Base-by-base conservation (phyloP, 176 grass and related monocot species). In the Paspalum notatum region DNA sequence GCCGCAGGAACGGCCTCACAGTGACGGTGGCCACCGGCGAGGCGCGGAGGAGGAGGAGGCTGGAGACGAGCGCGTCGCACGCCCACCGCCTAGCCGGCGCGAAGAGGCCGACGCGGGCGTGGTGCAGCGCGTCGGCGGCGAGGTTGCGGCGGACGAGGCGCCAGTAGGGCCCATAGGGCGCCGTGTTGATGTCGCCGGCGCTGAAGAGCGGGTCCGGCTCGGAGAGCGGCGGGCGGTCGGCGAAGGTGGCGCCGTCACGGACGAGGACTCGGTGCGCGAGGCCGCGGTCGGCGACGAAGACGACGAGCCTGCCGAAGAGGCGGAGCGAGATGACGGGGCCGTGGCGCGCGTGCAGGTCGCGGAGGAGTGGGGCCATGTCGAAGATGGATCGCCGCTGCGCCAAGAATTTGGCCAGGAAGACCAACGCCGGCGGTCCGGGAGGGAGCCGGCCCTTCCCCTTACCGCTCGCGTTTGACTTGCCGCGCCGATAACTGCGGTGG, bases 121-220 rank as follows among this genome's bases (percentile, higher is more conserved):
- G 75, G 18, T 54, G 68, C 15, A 93, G 82, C 42, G 75, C 68
- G 65, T 84, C 77, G 27, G 38, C 62, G 38, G 62, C 62, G 62
- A 66, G 62, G 62, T 66, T 66, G 9, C 62, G 62, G 64, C 64
- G 85, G 73, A 93, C 70, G 66, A 90, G 85, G 14, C 67, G 91
- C 91, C 88, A 93, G 62, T 78, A 50, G 11, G 78, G 13, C 0
- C 86, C 85, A 40, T 93, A 93, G 5, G 38, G 10, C 18, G 88
- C 42, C 21, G 46, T 67, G 78, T 41, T 93, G 63, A 93, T 77
- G 82, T 64, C 83, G 79, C 78, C 81, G 79, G 68, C 53, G 13
- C 78, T 51, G 85, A 93, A 68, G 26, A 87, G 58, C 24, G 11
- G 2, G 7, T 6, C 20, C 1, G 74, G 77, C 2, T 82, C 78